phyloP scores from a whole-genome alignment of 345 rosid species.

The Geranium rotundifolium region DNA sequence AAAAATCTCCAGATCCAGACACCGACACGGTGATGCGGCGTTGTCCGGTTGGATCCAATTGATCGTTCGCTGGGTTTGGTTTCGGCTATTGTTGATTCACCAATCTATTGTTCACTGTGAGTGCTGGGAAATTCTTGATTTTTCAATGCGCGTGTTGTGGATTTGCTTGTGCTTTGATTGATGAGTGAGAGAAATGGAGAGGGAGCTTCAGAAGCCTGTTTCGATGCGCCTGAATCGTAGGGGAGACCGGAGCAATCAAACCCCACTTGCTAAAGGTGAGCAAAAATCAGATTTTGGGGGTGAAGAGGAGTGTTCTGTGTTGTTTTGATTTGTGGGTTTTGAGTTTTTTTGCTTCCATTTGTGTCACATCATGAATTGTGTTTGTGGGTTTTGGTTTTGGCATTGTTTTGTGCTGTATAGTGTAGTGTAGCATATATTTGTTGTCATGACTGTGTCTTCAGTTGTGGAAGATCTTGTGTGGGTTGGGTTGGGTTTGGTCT shows the following conservation, averaged over 20 bases:
- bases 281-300: background rate
- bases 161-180: background rate
- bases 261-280: slow-evolving; percentile 33
- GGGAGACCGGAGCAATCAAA: slow-evolving; percentile 37
- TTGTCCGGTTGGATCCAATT: too few species aligned
- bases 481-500: background rate
- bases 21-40: too few species aligned
- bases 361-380: background rate
- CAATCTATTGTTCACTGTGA: too few species aligned
- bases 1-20: too few species aligned
- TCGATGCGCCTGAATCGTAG: slow-evolving; percentile 55
- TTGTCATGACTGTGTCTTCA: background rate
- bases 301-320: background rate
- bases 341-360: background rate
- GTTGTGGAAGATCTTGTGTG: background rate
- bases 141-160: too few species aligned
- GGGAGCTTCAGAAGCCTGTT: slow-evolving; percentile 37
- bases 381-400: background rate
- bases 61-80: too few species aligned
- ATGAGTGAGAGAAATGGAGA: slow-evolving; percentile 28
- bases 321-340: background rate
- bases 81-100: too few species aligned
- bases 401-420: background rate
- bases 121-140: too few species aligned
- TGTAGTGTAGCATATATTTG: background rate